Percentiles rank a stretch among this genome's conserved stretches.
Conservation (phyloP, 345 rosid genomes). For the Brassica nigra region DNA sequence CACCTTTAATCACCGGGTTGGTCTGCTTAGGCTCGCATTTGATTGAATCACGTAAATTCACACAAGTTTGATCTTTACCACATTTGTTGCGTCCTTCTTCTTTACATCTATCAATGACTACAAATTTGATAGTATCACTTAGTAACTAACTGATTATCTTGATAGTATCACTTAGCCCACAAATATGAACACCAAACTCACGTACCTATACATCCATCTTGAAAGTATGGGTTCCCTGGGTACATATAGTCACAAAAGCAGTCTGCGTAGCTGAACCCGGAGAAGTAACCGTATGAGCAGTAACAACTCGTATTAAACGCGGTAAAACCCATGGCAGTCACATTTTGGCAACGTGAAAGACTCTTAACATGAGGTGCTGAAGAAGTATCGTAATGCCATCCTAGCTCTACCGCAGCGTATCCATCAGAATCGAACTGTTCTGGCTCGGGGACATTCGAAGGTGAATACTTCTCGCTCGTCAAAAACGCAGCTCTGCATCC, state of each 20-base stretch:
- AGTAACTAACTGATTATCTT: neutral
- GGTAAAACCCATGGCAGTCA: slow-evolving; percentile 10
- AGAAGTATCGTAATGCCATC: slow-evolving; percentile 43
- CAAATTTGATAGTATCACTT: neutral
- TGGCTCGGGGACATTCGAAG: slow-evolving; percentile 14
- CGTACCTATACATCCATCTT: slow-evolving; percentile 43
- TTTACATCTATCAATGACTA: slow-evolving; percentile 29
- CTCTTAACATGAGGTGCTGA: neutral
- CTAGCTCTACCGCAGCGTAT: slow-evolving; percentile 32
- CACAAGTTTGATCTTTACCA: neutral
- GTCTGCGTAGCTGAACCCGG: slow-evolving; percentile 17
- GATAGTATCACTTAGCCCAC: neutral
- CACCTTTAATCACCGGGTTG: neutral
- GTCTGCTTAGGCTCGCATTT: neutral
- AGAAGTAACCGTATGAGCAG: slow-evolving; percentile 13
- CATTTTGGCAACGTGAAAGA: neutral
- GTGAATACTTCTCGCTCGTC: slow-evolving; percentile 24
- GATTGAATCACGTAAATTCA: neutral
- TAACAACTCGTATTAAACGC: neutral
- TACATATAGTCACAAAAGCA: slow-evolving; percentile 44
- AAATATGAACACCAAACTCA: neutral
- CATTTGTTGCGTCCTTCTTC: neutral
- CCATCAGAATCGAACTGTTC: slow-evolving; percentile 14
- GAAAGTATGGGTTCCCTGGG: slow-evolving; percentile 46
- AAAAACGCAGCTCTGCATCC: slow-evolving; percentile 35